A percentile compares a stretch with the other conserved stretches of the same genome.
Conservation (phyloP, 345 rosid genomes). For the Salix arbutifolia region DNA sequence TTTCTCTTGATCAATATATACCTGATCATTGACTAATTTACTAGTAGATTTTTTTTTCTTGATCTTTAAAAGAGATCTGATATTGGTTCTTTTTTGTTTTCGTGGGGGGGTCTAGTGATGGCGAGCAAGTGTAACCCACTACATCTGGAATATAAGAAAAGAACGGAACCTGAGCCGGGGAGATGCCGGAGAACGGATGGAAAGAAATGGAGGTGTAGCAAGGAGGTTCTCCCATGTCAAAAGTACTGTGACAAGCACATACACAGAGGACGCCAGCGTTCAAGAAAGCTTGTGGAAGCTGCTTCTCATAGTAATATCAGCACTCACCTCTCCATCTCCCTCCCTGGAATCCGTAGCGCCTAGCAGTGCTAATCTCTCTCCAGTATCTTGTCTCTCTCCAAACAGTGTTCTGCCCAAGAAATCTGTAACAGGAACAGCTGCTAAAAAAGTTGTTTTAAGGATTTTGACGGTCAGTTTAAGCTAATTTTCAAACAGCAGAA, state of each 20-base stretch:
- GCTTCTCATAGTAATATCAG: conserved; percentile 16
- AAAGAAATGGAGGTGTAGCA: conserved; percentile 61
- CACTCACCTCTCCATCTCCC: conserved; percentile 41
- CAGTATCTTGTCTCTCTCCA: conserved; percentile 8
- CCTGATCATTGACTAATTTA: not conserved
- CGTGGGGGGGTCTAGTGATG: conserved; percentile 13
- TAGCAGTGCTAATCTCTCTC: not conserved
- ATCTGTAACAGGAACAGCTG: not conserved
- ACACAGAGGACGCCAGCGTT: conserved; percentile 49
- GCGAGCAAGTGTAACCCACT: conserved; percentile 12
- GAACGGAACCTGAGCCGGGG: conserved; percentile 43
- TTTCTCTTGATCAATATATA: not conserved
- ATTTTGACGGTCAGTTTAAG: not conserved
- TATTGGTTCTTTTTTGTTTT: not conserved
- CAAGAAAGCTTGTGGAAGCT: conserved; percentile 56
- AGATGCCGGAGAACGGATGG: conserved; percentile 61
- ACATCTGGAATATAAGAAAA: conserved; percentile 27
- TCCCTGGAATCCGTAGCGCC: not conserved
- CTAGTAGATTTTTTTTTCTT: not conserved
- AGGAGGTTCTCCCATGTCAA: conserved; percentile 36
- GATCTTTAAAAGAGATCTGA: not conserved
- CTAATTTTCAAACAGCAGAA: not conserved
- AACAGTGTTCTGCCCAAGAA: conserved; percentile 9
- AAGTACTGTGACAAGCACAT: conserved; percentile 54
- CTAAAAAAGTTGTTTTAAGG: not conserved